phyloP scores from a whole-genome alignment of 1,139 yeast genomes.

The Lodderomyces orthopsilosis region DNA sequence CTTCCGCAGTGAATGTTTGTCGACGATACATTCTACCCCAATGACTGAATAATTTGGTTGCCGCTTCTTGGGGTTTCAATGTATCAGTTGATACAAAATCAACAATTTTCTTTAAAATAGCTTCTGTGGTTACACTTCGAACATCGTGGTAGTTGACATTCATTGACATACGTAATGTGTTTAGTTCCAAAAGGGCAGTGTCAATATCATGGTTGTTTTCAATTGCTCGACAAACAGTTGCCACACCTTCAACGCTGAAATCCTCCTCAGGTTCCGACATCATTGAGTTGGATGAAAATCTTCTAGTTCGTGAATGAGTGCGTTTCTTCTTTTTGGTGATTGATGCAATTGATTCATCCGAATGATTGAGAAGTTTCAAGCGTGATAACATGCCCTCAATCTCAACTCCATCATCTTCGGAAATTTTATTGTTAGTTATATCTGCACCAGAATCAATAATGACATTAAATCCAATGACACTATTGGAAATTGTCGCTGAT shows the following conservation, averaged over 20 bases:
- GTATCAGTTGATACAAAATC: conserved; percentile 77
- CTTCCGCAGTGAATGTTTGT: conserved; percentile 78
- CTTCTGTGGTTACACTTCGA: conserved; percentile 73
- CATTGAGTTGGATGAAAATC: conserved; percentile 38
- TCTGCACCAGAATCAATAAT: conserved; percentile 51
- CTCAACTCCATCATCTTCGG: conserved; percentile 31
- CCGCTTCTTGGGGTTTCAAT: conserved; percentile 70
- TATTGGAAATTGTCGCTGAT: conserved; percentile 59
- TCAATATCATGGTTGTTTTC: conserved; percentile 91
- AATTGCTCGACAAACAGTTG: conserved; percentile 90
- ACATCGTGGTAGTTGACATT: conserved; percentile 94
- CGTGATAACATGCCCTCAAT: conserved; percentile 44
- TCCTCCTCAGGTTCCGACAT: conserved; percentile 71
- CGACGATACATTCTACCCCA: conserved; percentile 82
- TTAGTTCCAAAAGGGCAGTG: conserved; percentile 86
- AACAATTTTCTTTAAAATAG: conserved; percentile 64
- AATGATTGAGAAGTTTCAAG: conserved; percentile 61
- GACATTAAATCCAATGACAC: conserved; percentile 79
- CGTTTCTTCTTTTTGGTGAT: conserved; percentile 43
- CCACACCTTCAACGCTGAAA: conserved; percentile 83
- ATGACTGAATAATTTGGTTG: conserved; percentile 65
- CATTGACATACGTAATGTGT: conserved; percentile 96
- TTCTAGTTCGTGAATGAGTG: conserved; percentile 26
- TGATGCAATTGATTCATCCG: conserved; percentile 79
- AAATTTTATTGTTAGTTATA: conserved; percentile 47